These are phyloP conservation scores for Kluyveromyces aestuarii DNA, from an alignment of 805 yeast species.

Conservation along the genomic window DNA sequence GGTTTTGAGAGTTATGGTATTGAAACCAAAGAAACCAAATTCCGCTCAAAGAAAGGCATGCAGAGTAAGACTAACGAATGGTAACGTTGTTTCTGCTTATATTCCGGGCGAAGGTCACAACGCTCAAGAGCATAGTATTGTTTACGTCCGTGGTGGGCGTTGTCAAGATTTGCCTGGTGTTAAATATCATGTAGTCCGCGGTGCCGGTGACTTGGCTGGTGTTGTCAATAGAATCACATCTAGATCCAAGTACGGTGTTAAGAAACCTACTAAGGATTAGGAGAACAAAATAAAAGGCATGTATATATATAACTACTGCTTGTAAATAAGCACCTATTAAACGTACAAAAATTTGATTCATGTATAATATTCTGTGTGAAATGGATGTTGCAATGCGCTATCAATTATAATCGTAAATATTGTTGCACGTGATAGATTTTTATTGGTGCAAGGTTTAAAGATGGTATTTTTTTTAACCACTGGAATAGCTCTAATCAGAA, in stretches of 20 bases:
- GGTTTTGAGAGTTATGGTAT: constrained; percentile 83
- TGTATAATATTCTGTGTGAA: too few relatives aligned
- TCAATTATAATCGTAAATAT: too few relatives aligned
- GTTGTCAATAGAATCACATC: constrained; percentile 88
- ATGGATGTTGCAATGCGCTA: too few relatives aligned
- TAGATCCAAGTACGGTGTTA: constrained; percentile 90
- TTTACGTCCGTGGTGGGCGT: constrained; percentile 95
- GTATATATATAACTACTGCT: background rate
- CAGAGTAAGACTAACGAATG: constrained; percentile 86
- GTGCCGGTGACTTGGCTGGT: constrained; percentile 86
- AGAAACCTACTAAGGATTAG: constrained; percentile 52
- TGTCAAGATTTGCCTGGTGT: constrained; percentile 98
- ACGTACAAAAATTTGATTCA: background rate
- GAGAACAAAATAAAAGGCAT: background rate
- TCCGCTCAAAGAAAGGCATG: constrained; percentile 97
- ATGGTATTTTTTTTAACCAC: background rate
- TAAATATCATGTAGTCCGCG: constrained; percentile 87
- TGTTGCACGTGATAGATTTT: background rate
- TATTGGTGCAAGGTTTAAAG: background rate
- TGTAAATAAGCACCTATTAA: background rate
- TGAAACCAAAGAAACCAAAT: constrained; percentile 97
- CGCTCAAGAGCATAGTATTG: constrained; percentile 95
- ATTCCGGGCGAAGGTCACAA: constrained; percentile 99
- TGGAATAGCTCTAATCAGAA: background rate
- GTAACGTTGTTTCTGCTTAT: constrained; percentile 81